phyloP scores from a whole-genome alignment of 345 rosid genomes.

The Psidium guajava region DNA sequence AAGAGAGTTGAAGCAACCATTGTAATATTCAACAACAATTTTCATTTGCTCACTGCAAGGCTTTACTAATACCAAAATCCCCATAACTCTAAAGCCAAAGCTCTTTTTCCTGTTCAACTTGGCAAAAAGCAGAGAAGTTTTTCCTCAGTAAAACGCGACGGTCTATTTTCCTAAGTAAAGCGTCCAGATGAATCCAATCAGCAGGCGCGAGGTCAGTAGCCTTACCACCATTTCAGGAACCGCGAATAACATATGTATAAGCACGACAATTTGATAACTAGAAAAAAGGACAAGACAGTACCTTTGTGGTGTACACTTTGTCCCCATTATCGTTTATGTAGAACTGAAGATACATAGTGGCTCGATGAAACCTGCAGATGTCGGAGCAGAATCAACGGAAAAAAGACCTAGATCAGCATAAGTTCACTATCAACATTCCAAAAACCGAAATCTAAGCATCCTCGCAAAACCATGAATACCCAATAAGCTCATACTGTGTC shows the following conservation, averaged over 20 bases:
- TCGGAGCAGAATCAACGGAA: neutral
- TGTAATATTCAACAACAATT: neutral
- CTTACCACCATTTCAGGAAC: neutral
- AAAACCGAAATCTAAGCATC: neutral
- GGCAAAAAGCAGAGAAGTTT: neutral
- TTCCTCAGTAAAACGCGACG: neutral
- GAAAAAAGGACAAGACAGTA: neutral
- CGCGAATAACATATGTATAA: neutral
- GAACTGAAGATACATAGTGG: slow-evolving; percentile 11
- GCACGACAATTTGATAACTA: neutral
- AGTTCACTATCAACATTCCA: neutral
- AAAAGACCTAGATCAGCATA: neutral
- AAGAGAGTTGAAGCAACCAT: neutral
- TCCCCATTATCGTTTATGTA: slow-evolving; percentile 18
- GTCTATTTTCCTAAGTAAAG: neutral
- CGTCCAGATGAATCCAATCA: neutral
- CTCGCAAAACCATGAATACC: neutral
- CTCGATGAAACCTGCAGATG: neutral
- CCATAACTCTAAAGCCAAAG: neutral
- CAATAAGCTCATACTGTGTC: neutral
- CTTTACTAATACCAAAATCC: neutral
- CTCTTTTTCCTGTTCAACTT: too few relatives aligned
- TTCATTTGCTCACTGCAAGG: neutral
- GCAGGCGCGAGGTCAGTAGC: neutral
- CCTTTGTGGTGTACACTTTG: slow-evolving; percentile 19